Evolutionary conservation across 202 grass and related monocot genomes (phyloP), one percentile per base, ranked within the genome.

Genomic region (Sporobolus alterniflorus): DNA sequence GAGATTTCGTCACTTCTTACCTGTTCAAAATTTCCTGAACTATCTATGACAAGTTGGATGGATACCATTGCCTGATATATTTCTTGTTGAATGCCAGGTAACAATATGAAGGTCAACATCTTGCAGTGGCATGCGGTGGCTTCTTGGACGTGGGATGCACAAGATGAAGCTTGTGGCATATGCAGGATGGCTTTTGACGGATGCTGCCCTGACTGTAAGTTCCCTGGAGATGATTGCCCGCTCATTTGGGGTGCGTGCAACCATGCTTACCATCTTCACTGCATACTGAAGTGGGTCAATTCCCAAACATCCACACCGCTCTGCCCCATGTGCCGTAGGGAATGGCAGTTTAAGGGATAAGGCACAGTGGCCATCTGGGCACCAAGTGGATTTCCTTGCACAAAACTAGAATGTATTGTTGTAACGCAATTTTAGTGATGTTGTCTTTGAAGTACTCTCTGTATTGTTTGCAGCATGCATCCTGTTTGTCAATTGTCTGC

Each of bases 341-440:
- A 97, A 69, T 97, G 94, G 94, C 94, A 94, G 29, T 97, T 97
- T 60, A 97, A 97, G 75, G 91, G 88, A 67, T 96, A 90, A 93
- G 29, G 73, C 46, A 66, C 12, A 42, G 24, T 50, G 43, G 10
- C 67, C 11, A 39, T 83, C 30, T 74, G 21, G 76, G n/a, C 51
- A 43, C 24, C 68, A 63, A 8, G 3, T 7, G 51, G 41, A 14
- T 60, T 51, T 68, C 73, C 67, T 77, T 18, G 5, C 48, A 78
- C 32, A 74, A 33, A 43, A 42, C 25, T 70, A 65, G 75, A 63
- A 51, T 33, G 59, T 21, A 21, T 46, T 30, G 11, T 33, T 54
- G 69, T 60, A 42, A 5, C n/a, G 15, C 26, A 54, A 61, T 31
- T 54, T 51, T 60, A 59, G 62, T 28, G 14, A 54, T 46, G 14